These are phyloP conservation scores for Candida verbasci DNA, from an alignment of 805 yeast genomes.

Conservation along the genomic window DNA sequence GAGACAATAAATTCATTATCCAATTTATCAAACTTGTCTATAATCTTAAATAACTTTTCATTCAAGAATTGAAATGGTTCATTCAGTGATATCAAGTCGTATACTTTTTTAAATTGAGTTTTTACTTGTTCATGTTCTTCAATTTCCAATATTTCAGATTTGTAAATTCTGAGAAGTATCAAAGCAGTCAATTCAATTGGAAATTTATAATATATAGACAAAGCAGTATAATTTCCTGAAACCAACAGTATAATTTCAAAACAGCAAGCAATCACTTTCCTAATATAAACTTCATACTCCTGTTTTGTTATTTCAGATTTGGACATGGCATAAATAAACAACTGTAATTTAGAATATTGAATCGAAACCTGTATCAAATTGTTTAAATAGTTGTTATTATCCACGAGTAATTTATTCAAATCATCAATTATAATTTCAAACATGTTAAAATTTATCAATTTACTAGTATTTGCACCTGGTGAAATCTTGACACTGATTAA, in stretches of 20 bases:
- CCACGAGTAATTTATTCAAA: conserved; percentile 11
- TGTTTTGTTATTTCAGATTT: conserved; percentile 16
- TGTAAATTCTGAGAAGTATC: conserved; percentile 26
- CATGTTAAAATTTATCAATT: conserved; percentile 37
- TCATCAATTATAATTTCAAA: conserved; percentile 37
- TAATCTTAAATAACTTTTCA: conserved; percentile 18
- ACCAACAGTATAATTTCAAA: conserved; percentile 21
- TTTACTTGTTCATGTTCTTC: conserved; percentile 23
- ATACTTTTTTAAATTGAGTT: conserved; percentile 18
- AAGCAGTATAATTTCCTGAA: conserved; percentile 13
- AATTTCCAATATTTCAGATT: conserved; percentile 26
- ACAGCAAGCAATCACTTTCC: conserved; percentile 26
- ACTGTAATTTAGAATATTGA: conserved; percentile 35
- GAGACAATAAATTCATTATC: conserved; percentile 9
- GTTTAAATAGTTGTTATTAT: conserved; percentile 14
- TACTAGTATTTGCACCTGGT: conserved; percentile 18
- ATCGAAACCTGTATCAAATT: conserved; percentile 27
- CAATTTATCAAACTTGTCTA: conserved; percentile 20
- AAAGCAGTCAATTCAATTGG: conserved; percentile 31
- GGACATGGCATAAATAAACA: conserved; percentile 32
- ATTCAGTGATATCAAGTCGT: conserved; percentile 14
- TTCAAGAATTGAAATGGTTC: conserved; percentile 21
- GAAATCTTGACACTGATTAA: conserved; percentile 18
- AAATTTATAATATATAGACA: conserved; percentile 40
- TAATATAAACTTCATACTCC: conserved; percentile 26